Percentiles rank a stretch among this genome's conserved stretches.
Conservation (phyloP, 345 rosid species). For the Citropsis articulata region DNA sequence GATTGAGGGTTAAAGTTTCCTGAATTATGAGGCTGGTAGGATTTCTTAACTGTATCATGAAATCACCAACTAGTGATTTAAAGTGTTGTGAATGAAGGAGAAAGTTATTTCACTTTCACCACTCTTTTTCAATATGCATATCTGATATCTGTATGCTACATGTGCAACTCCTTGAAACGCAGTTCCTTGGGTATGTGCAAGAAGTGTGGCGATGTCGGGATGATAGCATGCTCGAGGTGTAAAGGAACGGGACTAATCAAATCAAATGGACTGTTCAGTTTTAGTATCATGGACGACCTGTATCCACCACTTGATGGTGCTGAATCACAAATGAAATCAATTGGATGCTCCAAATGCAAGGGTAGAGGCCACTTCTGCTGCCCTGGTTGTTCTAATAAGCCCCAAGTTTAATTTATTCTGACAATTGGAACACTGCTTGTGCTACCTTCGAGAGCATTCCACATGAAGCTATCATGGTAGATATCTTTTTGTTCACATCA, state of each 20-base stretch:
- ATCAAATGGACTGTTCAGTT: constrained; percentile 48
- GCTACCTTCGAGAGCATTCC: neutral
- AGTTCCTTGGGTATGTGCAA: constrained; percentile 85
- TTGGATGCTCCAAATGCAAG: constrained; percentile 52
- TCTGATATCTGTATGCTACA: neutral
- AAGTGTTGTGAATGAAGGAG: neutral
- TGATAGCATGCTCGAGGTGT: constrained; percentile 73
- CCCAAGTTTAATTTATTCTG: constrained; percentile 18
- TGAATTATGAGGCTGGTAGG: neutral
- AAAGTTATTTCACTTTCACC: neutral
- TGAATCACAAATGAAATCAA: constrained; percentile 29
- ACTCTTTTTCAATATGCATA: neutral
- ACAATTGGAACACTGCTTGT: neutral
- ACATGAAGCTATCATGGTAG: neutral
- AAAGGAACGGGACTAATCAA: constrained; percentile 70
- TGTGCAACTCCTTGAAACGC: constrained; percentile 26
- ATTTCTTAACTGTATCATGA: neutral
- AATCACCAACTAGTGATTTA: neutral
- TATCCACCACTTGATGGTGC: constrained; percentile 34
- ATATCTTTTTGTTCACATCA: neutral
- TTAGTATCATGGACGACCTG: constrained; percentile 40
- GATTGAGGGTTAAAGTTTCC: neutral
- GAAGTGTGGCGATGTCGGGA: constrained; percentile 76
- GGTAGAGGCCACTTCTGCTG: constrained; percentile 76
- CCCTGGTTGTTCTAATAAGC: constrained; percentile 53